Evolutionary conservation across 2,329 filamentous ascomycete species (phyloP).

Genomic region (Clarireedia monteithiana): DNA sequence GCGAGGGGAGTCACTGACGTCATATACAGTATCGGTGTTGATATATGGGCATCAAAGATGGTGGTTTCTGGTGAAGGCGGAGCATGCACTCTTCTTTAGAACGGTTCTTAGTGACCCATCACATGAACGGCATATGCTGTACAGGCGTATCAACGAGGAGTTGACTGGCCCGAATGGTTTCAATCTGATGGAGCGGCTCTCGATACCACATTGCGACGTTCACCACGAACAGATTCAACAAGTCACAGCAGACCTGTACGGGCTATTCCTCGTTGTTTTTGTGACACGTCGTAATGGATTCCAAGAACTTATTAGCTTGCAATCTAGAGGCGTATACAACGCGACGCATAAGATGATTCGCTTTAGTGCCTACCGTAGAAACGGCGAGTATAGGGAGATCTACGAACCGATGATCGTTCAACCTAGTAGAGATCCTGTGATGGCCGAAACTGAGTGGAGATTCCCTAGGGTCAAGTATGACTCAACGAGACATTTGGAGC

Average conservation of each 20-base stretch:
- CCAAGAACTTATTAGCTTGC: background rate
- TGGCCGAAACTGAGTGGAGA: background rate
- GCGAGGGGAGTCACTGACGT: background rate
- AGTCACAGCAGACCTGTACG: conserved; percentile 1
- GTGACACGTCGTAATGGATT: rapidly evolving
- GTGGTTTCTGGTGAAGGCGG: background rate
- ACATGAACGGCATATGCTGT: background rate
- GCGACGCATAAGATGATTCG: background rate
- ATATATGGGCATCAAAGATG: background rate
- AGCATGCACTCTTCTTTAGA: background rate
- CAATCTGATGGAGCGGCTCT: background rate
- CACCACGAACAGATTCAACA: conserved; percentile 1
- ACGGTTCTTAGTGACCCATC: background rate
- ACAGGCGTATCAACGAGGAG: background rate
- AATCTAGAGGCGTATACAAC: background rate
- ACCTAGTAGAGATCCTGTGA: background rate
- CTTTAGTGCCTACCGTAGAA: background rate
- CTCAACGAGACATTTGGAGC: background rate
- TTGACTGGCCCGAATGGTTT: background rate
- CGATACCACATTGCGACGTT: background rate
- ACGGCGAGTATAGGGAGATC: background rate
- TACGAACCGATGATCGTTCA: conserved; percentile 2
- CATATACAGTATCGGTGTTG: background rate
- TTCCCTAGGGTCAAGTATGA: background rate
- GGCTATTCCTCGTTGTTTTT: background rate